Evolutionary conservation across 73 alveolate species (phyloP), one percentile per base, ranked within the genome.

Genomic region (Breviolum minutum): DNA sequence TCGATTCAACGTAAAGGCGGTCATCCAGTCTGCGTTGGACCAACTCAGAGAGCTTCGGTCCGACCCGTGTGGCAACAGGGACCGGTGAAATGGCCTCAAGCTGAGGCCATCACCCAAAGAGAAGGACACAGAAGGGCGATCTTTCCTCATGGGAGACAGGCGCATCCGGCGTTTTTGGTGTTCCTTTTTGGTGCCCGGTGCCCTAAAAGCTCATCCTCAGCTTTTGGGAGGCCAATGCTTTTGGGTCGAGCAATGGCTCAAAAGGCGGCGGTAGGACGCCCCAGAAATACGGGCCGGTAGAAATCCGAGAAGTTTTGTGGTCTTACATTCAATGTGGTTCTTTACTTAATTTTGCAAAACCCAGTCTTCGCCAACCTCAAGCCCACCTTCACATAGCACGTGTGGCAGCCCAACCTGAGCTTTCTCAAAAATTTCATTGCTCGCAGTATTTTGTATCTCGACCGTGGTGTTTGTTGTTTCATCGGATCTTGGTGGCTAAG

Each of bases 361-460:
- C 68, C n/a, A 92, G 98, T 73, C 98, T 22, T 76, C 98, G 66
- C 98, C 98, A 27, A 63, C 81, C 66, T 74, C 98, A 9, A 92
- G 98, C 80, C 98, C 98, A 26, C 98, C 98, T 54, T n/a, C 91
- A 16, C 83, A n/a, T 66, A 68, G 92, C 94, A 63, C 94, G 94
- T 12, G 64, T 20, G 94, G 74, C 24, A 83, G 92, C 92, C 74
- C 24, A 17, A 14, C n/a, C 17, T 14, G 77, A 32, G 83, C 48
- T 27, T 10, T 40, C 54, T 27, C 83, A 5, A 68, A 14, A 68
- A 68, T 40, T 40, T 2, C 54, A 40, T 40, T 40, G 54, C 54
- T 40, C 54, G 54, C 5, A 0, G 3, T 40, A 40, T 40, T 40
- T 40, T 40, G 54, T 40, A 40, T 40, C 54, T 40, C 54, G 54